These are phyloP conservation scores for Pseudoturritis turrita DNA, from an alignment of 345 rosid genomes.

Conservation along the genomic window DNA sequence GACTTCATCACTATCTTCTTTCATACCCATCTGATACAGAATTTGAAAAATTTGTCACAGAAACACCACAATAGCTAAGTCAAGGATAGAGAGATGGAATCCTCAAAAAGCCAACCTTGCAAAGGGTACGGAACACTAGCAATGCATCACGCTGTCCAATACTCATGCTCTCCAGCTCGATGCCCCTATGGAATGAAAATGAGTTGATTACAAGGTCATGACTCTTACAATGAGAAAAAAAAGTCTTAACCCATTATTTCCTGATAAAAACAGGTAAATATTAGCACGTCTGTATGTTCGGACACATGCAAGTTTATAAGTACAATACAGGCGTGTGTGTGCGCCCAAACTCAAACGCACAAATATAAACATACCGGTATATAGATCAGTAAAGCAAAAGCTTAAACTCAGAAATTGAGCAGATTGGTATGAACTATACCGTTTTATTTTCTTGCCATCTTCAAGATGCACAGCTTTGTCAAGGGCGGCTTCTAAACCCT, in stretches of 20 bases:
- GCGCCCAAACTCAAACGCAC: conserved; percentile 4
- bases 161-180: conserved; percentile 93
- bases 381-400: conserved; percentile 2
- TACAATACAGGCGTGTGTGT: neutral
- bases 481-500: conserved; percentile 98
- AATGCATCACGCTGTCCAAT: conserved; percentile 94
- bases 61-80: conserved; percentile 24
- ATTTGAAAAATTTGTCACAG: conserved; percentile 12
- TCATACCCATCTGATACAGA: conserved; percentile 88
- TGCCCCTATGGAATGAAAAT: conserved; percentile 50
- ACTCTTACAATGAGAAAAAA: neutral
- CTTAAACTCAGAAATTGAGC: neutral
- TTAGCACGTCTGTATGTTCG: conserved; percentile 1
- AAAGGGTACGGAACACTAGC: conserved; percentile 90
- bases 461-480: conserved; percentile 96
- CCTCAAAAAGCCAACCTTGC: conserved; percentile 66
- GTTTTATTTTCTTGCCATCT: conserved; percentile 85
- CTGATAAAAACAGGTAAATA: neutral
- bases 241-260: conserved; percentile 5
- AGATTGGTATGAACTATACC: conserved; percentile 44
- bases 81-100: conserved; percentile 11
- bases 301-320: conserved; percentile 5
- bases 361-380: neutral
- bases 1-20: conserved; percentile 94
- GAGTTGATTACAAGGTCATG: neutral